phyloP scores from a whole-genome alignment of 805 yeast species.

The Kodamaea restingae region DNA sequence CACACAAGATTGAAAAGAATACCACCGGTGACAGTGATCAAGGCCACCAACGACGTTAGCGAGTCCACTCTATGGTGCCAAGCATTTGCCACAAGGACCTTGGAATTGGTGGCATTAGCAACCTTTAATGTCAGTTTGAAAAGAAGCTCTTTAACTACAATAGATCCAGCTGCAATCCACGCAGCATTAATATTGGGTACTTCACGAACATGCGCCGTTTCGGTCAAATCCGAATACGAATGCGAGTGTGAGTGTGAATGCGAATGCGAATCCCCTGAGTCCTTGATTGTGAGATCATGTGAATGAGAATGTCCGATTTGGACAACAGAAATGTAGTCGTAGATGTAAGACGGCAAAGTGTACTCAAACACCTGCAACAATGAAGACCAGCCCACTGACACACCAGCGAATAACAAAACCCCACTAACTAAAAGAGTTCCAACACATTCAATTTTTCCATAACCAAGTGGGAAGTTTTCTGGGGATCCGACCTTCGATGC shows the following conservation, averaged over 20 bases:
- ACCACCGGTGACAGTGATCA: slow-evolving; percentile 83
- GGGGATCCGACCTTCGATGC: slow-evolving; percentile 56
- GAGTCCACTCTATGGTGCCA: slow-evolving; percentile 99
- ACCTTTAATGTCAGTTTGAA: slow-evolving; percentile 78
- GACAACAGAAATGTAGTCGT: slow-evolving; percentile 49
- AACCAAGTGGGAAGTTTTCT: slow-evolving; percentile 74
- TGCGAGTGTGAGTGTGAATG: slow-evolving; percentile 19
- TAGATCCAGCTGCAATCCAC: slow-evolving; percentile 90
- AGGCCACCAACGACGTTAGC: slow-evolving; percentile 85
- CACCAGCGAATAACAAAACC: slow-evolving; percentile 79
- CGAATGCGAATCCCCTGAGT: neutral
- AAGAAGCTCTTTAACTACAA: slow-evolving; percentile 82
- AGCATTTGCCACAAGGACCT: slow-evolving; percentile 92
- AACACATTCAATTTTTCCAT: slow-evolving; percentile 87
- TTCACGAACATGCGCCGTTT: slow-evolving; percentile 7
- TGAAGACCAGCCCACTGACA: slow-evolving; percentile 87
- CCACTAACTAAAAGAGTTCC: slow-evolving; percentile 88
- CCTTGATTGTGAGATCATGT: slow-evolving; percentile 30
- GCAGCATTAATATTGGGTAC: slow-evolving; percentile 80
- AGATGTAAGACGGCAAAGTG: slow-evolving; percentile 55
- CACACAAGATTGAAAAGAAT: slow-evolving; percentile 73
- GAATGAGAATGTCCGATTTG: slow-evolving; percentile 52
- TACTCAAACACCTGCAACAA: slow-evolving; percentile 65
- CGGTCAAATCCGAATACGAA: slow-evolving; percentile 2
- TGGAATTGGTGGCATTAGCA: slow-evolving; percentile 74